Percentiles rank a stretch among this genome's conserved stretches.
These are phyloP conservation scores for Tetracladium maxilliforme DNA, from an alignment of 2,329 filamentous ascomycete genomes.

Conservation along the genomic window DNA sequence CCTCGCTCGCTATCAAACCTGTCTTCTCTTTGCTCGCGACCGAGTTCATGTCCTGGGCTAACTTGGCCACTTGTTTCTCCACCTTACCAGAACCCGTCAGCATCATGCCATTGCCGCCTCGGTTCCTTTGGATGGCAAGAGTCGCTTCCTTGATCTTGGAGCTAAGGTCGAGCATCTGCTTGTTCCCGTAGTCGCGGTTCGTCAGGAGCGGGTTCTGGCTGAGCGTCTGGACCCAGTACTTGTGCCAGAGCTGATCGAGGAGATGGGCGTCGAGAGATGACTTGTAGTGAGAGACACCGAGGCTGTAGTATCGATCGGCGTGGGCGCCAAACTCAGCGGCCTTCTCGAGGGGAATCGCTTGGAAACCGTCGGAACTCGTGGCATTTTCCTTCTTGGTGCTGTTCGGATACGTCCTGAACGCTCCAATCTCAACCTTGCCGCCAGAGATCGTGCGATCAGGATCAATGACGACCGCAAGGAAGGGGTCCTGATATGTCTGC, in stretches of 20 bases:
- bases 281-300: constrained; percentile 91
- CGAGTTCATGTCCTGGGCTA: constrained; percentile 39
- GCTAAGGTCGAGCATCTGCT: constrained; percentile 80
- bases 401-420: constrained; percentile 81
- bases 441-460: constrained; percentile 89
- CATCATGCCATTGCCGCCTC: constrained; percentile 16
- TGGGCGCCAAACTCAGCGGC: constrained; percentile 94
- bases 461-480: constrained; percentile 91
- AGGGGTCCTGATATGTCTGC: constrained; percentile 77
- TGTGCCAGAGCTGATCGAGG: constrained; percentile 88
- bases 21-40: constrained; percentile 36
- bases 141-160: constrained; percentile 63
- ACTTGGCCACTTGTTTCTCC: constrained; percentile 34
- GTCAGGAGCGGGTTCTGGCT: constrained; percentile 82
- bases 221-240: constrained; percentile 96
- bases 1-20: constrained; percentile 23
- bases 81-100: constrained; percentile 12
- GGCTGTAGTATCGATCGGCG: constrained; percentile 74
- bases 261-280: constrained; percentile 78
- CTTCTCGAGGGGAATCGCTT: constrained; percentile 81
- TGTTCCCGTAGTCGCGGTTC: constrained; percentile 84
- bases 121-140: constrained; percentile 17
- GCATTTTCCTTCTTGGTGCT: constrained; percentile 45
- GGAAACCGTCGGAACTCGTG: constrained; percentile 40
- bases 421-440: constrained; percentile 89